phyloP scores from a whole-genome alignment of 495 filamentous ascomycete species.

The Oleoguttula mirabilis region DNA sequence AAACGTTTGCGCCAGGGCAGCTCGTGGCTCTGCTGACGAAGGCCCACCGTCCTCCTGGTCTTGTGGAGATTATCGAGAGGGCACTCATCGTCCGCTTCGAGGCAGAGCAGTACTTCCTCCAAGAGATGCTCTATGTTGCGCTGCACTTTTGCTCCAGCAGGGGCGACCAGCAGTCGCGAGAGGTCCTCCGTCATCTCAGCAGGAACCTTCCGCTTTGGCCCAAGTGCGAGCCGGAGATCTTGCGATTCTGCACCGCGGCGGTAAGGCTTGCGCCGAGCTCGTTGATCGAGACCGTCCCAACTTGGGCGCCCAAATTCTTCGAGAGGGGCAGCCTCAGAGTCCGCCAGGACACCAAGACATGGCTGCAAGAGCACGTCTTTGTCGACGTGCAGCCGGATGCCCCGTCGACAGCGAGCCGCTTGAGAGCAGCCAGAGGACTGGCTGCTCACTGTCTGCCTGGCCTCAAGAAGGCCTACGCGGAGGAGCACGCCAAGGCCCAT shows the following conservation, averaged over 20 bases:
- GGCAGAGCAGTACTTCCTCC: background rate
- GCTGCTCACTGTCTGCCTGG: background rate
- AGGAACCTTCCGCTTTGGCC: too few relatives aligned
- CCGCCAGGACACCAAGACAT: background rate
- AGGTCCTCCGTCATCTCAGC: background rate
- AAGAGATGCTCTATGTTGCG: background rate
- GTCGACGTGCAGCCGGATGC: background rate
- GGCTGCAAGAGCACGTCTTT: conserved; percentile 1
- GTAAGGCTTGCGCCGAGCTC: background rate
- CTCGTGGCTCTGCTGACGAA: conserved; percentile 1
- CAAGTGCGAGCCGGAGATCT: too few relatives aligned
- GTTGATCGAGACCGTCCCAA: background rate
- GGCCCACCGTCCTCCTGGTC: too few relatives aligned
- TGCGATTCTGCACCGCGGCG: too few relatives aligned
- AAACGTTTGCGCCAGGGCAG: background rate
- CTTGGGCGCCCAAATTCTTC: background rate
- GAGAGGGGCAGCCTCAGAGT: background rate
- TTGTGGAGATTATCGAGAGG: background rate
- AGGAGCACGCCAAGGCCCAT: background rate
- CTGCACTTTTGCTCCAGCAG: background rate
- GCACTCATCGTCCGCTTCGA: background rate
- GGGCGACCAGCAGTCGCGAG: background rate
- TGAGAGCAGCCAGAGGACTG: background rate
- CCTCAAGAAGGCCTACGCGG: background rate
- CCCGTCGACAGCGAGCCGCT: background rate